A percentile compares a stretch with the other conserved stretches of the same genome.
phyloP scores from a whole-genome alignment of 345 rosid genomes.

The Eutrema yunnanense region DNA sequence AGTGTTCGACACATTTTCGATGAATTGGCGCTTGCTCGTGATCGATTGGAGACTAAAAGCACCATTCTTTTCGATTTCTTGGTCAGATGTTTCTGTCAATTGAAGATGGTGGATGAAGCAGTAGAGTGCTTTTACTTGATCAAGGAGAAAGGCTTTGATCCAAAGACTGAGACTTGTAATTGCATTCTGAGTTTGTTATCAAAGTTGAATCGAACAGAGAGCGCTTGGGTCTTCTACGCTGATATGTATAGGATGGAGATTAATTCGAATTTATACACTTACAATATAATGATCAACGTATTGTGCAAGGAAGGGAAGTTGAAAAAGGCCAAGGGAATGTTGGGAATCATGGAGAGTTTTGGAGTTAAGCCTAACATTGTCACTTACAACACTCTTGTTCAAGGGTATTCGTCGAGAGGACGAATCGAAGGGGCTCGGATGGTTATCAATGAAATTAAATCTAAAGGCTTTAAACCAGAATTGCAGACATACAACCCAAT shows the following conservation, averaged over 20 bases:
- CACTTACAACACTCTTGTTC: constrained; percentile 73
- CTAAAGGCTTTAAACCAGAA: constrained; percentile 59
- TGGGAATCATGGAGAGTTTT: constrained; percentile 53
- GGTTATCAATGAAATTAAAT: constrained; percentile 55
- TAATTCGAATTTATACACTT: constrained; percentile 59
- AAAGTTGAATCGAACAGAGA: constrained; percentile 49
- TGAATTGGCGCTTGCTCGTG: constrained; percentile 42
- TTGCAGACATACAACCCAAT: constrained; percentile 71
- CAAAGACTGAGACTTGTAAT: constrained; percentile 71
- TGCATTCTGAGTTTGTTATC: constrained; percentile 52
- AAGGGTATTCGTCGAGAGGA: constrained; percentile 64
- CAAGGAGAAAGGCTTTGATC: constrained; percentile 60
- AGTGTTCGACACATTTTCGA: constrained; percentile 40
- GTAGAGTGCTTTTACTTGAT: constrained; percentile 56
- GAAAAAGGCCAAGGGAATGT: constrained; percentile 65
- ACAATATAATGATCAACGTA: constrained; percentile 82
- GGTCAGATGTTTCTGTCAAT: constrained; percentile 57
- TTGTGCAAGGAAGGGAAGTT: constrained; percentile 85
- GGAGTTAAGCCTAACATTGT: constrained; percentile 67
- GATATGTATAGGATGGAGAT: constrained; percentile 88
- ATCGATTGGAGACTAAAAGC: constrained; percentile 42
- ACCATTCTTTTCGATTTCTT: constrained; percentile 51
- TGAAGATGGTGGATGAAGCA: constrained; percentile 58
- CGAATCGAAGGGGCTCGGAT: constrained; percentile 63
- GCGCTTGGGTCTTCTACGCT: constrained; percentile 84